phyloP scores from a whole-genome alignment of 805 yeast genomes.

The Saturnispora saitoi region DNA sequence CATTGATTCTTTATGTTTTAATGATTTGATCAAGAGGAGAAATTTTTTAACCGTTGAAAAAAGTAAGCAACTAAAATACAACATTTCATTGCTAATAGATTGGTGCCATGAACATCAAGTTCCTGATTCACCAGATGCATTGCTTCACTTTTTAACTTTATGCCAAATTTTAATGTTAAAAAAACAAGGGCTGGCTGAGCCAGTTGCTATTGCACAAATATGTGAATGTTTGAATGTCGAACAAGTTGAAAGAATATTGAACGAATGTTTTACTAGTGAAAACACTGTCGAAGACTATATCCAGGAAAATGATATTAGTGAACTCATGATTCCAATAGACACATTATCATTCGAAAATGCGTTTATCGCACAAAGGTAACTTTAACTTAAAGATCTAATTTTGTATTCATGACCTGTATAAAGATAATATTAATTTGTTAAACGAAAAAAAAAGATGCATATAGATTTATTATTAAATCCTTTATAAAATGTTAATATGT shows the following conservation, averaged over 20 bases:
- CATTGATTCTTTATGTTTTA: slow-evolving; percentile 11
- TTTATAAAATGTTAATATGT: no score
- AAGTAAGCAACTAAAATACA: slow-evolving; percentile 7
- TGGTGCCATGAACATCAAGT: slow-evolving; percentile 13
- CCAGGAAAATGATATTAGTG: background rate
- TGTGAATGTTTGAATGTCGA: slow-evolving; percentile 6
- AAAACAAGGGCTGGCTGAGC: slow-evolving; percentile 10
- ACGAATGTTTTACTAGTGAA: slow-evolving; percentile 5
- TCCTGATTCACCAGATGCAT: slow-evolving; percentile 11
- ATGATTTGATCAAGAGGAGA: slow-evolving; percentile 7
- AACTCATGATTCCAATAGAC: background rate
- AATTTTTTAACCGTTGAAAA: slow-evolving; percentile 8
- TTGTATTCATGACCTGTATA: background rate
- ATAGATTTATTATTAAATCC: background rate
- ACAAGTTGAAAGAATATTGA: slow-evolving; percentile 11
- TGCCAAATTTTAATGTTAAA: slow-evolving; percentile 11
- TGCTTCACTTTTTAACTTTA: slow-evolving; percentile 10
- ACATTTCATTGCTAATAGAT: slow-evolving; percentile 9
- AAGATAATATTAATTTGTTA: background rate
- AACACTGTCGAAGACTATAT: background rate
- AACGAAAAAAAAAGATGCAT: background rate
- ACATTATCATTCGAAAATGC: background rate
- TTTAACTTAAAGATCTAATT: background rate
- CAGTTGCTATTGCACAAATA: slow-evolving; percentile 3
- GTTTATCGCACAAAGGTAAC: slow-evolving; percentile 6